Conservation (phyloP, 2,329 filamentous ascomycete species). For the Camillea tinctor region DNA sequence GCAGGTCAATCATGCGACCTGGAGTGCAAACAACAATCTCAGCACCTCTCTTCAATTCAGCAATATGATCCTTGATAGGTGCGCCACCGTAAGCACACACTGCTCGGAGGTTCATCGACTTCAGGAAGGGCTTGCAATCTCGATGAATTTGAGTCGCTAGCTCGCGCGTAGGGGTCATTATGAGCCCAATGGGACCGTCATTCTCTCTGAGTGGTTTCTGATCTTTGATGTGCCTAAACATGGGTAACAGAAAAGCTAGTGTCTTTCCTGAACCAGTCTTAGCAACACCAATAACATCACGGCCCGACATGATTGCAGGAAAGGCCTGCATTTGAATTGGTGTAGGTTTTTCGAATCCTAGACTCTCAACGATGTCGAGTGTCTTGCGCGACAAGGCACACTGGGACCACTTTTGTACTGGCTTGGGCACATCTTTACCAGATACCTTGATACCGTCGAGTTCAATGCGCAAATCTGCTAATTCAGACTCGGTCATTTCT, state of each 20-base stretch:
- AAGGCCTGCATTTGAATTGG: slow-evolving; percentile 95
- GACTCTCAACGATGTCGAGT: slow-evolving; percentile 75
- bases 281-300: slow-evolving; percentile 92
- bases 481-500: slow-evolving; percentile 80
- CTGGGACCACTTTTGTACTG: slow-evolving; percentile 95
- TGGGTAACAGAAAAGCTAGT: slow-evolving; percentile 89
- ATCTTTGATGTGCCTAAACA: slow-evolving; percentile 98
- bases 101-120: slow-evolving; percentile 77
- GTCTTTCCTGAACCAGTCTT: slow-evolving; percentile 99
- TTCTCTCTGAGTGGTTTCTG: slow-evolving; percentile 77
- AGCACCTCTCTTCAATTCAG: slow-evolving; percentile 89
- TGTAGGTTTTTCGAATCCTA: slow-evolving; percentile 86
- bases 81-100: slow-evolving; percentile 94
- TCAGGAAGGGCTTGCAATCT: slow-evolving; percentile 93
- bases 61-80: slow-evolving; percentile 96
- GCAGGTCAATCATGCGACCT: slow-evolving; percentile 90
- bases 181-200: slow-evolving; percentile 83
- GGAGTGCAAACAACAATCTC: slow-evolving; percentile 96
- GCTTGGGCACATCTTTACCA: slow-evolving; percentile 84
- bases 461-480: slow-evolving; percentile 77
- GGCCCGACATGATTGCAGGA: slow-evolving; percentile 91
- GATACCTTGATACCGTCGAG: slow-evolving; percentile 94
- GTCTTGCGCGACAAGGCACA: slow-evolving; percentile 87
- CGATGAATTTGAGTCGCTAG: slow-evolving; percentile 90
- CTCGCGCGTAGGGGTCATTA: slow-evolving; percentile 94